Evolutionary conservation across 495 filamentous ascomycete species (phyloP), one percentile per base, ranked within the genome.

Genomic region (Diplogelasinospora grovesii): DNA sequence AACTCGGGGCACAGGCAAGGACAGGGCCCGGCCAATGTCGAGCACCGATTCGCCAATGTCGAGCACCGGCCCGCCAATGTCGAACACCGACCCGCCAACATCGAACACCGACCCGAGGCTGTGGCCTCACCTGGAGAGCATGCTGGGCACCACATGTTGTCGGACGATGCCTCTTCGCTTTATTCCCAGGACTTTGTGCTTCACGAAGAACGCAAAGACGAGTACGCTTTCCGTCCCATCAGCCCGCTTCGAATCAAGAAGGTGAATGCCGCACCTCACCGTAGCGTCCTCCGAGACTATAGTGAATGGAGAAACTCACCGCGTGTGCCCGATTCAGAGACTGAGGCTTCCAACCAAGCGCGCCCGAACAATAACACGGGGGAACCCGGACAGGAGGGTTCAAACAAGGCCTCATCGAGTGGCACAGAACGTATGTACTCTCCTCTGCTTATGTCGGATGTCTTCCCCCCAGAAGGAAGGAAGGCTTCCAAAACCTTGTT

Each of bases 401-500:
- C 37, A 13, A 20, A 11, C 3, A 16, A 27, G 8, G 22, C 9
- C 9, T 37, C 35, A 26, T 16, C 37, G 13, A 44, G 40, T 15
- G 42, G 39, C 8, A 21, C 38, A 0, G 43, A 53, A 20, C 25
- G 24, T 11, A 19, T 25, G 8, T 57, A 48, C 34, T 48, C 50
- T 2, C 48, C 53, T 2, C 16, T 60, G 8, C 50, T 8, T 46
- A 50, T 7, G 23, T 46, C 14, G 33, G 1, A 21, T 28, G 24
- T 39, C 21, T 1, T 33, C 32, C 16, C 30, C 25, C 14, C 22
- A 11, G 8, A 20, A 32, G 27, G 4, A 45, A 40, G 49, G n/a
- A 53, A 39, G 29, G 42, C 53, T 0, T 51, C 46, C 29, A 73
- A 72, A 60, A 63, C 55, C 3, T 20, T 73, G 35, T 56, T 71